Conservation (phyloP, 768 basidiomycete species). For the Albatrellus ellisii region DNA sequence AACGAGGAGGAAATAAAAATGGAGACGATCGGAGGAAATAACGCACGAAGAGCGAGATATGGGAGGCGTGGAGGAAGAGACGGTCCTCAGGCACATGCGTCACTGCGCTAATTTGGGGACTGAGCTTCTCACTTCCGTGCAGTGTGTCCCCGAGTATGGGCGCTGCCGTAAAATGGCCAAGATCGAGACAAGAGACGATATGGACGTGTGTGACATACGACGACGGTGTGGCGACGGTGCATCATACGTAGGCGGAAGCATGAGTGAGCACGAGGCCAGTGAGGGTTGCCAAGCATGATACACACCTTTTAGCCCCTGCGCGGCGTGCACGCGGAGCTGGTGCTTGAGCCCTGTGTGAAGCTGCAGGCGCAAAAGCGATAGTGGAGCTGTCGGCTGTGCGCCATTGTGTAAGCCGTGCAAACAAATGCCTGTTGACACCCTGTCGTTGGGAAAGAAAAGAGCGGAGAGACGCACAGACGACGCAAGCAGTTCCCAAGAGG, state of each 20-base stretch:
- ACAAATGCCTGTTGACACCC: neutral
- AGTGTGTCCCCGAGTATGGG: constrained; percentile 11
- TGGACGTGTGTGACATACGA: too few species aligned
- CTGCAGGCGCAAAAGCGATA: constrained; percentile 10
- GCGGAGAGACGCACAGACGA: constrained; percentile 9
- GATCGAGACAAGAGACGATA: neutral
- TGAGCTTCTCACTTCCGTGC: constrained; percentile 2
- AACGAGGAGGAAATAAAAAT: neutral
- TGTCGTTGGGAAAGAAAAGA: neutral
- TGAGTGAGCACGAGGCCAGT: neutral
- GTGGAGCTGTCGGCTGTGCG: neutral
- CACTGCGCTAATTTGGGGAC: neutral
- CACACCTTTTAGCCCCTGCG: constrained; percentile 6
- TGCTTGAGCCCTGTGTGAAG: constrained; percentile 13
- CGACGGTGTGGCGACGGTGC: too few species aligned
- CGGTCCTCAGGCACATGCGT: constrained; percentile 4
- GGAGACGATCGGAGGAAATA: neutral
- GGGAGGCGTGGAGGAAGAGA: constrained; percentile 12
- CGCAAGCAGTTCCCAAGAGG: constrained; percentile 11
- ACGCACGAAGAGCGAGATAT: constrained; percentile 10
- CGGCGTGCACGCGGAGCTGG: constrained; percentile 13
- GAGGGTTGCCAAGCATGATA: neutral
- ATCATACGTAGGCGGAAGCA: neutral
- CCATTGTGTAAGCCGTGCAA: neutral
- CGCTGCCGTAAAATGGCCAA: constrained; percentile 2